Evolutionary conservation across 208 protist species (phyloP).

Genomic region (Leptomonas pyrrhocoris): DNA sequence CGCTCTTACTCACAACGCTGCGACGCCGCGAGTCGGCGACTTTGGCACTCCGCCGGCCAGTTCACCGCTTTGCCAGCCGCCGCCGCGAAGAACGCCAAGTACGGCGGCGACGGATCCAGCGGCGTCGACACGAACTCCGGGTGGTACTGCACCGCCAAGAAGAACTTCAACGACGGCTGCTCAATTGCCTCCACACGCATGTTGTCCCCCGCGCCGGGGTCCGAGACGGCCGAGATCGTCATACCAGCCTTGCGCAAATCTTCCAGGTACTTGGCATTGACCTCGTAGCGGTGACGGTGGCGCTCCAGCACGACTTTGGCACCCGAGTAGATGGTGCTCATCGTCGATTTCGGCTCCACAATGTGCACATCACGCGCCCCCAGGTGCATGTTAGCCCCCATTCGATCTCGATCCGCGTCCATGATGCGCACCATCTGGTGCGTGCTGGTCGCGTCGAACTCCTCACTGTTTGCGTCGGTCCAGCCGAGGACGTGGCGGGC

Average conservation of each 20-base stretch:
- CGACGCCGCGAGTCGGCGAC: slow-evolving; percentile 42
- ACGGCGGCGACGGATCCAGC: slow-evolving; percentile 95
- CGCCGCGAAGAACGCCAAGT: slow-evolving; percentile 95
- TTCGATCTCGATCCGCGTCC: slow-evolving; percentile 91
- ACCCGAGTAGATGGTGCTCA: slow-evolving; percentile 88
- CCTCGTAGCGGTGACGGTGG: slow-evolving; percentile 98
- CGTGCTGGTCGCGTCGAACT: slow-evolving; percentile 89
- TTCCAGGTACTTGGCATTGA: slow-evolving; percentile 94
- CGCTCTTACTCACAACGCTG: neutral
- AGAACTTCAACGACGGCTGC: slow-evolving; percentile 83
- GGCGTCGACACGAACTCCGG: slow-evolving; percentile 98
- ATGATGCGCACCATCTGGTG: slow-evolving; percentile 98
- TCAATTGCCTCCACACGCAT: slow-evolving; percentile 92
- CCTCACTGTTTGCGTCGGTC: slow-evolving; percentile 93
- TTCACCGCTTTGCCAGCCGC: slow-evolving; percentile 68
- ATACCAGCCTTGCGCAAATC: slow-evolving; percentile 92
- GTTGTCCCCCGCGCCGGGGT: slow-evolving; percentile 87
- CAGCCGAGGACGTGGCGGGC: slow-evolving; percentile 94
- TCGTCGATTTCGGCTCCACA: slow-evolving; percentile 60
- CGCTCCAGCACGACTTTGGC: slow-evolving; percentile 91
- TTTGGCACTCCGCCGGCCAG: slow-evolving; percentile 56
- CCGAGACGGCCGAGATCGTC: slow-evolving; percentile 88
- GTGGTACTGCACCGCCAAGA: slow-evolving; percentile 98
- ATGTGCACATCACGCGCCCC: slow-evolving; percentile 92
- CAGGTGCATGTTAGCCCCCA: slow-evolving; percentile 99